Evolutionary conservation across 352 stramenopile genomes (phyloP).

Genomic region (Globisporangium radiosum): DNA sequence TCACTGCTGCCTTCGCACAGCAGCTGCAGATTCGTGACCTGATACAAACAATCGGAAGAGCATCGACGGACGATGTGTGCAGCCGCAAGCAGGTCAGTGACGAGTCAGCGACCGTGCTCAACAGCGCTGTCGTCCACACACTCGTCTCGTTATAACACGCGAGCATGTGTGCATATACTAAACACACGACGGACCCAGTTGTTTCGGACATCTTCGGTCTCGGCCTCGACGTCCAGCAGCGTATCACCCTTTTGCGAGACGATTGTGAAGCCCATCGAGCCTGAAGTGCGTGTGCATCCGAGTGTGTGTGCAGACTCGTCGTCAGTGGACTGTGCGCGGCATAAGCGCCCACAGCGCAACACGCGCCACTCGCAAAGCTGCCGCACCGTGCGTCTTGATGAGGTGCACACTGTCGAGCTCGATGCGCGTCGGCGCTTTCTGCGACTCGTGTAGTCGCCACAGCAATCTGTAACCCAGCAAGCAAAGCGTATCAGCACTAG

Average conservation of each 20-base stretch:
- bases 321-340: no score
- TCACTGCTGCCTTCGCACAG: slow-evolving; percentile 50
- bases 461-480: slow-evolving; percentile 29
- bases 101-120: no score
- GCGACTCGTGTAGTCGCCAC: slow-evolving; percentile 55
- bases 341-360: not conserved
- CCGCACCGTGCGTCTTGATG: slow-evolving; percentile 46
- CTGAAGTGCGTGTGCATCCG: slow-evolving; percentile 12
- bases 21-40: slow-evolving; percentile 70
- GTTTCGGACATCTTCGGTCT: slow-evolving; percentile 50
- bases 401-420: slow-evolving; percentile 39
- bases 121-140: no score
- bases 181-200: slow-evolving; percentile 38
- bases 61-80: not conserved
- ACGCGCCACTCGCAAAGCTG: not conserved
- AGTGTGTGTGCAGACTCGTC: no score
- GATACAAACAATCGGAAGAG: not conserved
- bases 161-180: not conserved
- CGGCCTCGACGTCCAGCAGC: slow-evolving; percentile 67
- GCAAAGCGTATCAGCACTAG: no score
- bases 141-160: not conserved
- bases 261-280: slow-evolving; percentile 36
- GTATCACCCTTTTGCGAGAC: slow-evolving; percentile 52
- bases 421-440: slow-evolving; percentile 42
- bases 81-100: not conserved